Evolutionary conservation across 208 protist genomes (phyloP).

Genomic region (Acanthamoeba culbertsoni): DNA sequence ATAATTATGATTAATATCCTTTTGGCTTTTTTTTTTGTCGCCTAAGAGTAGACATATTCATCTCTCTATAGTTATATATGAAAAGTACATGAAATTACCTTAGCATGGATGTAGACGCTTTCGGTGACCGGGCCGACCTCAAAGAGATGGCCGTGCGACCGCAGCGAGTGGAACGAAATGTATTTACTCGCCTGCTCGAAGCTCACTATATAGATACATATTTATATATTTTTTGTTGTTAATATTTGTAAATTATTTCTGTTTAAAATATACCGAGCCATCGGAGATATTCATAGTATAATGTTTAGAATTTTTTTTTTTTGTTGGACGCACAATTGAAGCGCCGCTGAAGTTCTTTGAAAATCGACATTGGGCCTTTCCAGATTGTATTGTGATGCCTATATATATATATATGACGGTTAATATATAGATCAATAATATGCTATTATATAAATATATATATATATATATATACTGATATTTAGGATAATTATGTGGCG

Average conservation of each 20-base stretch:
- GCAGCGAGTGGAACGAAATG: conserved; percentile 67
- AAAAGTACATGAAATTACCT: neutral
- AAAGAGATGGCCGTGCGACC: conserved; percentile 50
- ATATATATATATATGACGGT: neutral
- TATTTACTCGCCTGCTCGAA: conserved; percentile 58
- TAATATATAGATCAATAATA: conserved; percentile 16
- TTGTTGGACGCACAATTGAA: conserved; percentile 43
- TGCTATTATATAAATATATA: neutral
- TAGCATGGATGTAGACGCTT: conserved; percentile 76
- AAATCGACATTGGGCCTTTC: conserved; percentile 14
- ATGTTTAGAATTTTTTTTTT: too few relatives aligned
- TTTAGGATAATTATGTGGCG: neutral
- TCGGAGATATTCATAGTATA: too few relatives aligned
- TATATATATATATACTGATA: neutral
- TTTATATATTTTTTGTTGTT: neutral
- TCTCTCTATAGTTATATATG: neutral
- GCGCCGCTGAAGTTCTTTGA: neutral
- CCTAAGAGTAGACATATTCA: too few relatives aligned
- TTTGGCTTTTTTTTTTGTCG: too few relatives aligned
- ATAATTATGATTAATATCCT: too few relatives aligned
- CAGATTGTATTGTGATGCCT: conserved; percentile 44
- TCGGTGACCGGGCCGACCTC: conserved; percentile 59
- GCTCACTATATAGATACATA: neutral
- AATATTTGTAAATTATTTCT: neutral
- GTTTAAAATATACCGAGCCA: too few relatives aligned